phyloP scores from a whole-genome alignment of 1,139 yeast species.

The Spencermartinsiella ligniputridi region DNA sequence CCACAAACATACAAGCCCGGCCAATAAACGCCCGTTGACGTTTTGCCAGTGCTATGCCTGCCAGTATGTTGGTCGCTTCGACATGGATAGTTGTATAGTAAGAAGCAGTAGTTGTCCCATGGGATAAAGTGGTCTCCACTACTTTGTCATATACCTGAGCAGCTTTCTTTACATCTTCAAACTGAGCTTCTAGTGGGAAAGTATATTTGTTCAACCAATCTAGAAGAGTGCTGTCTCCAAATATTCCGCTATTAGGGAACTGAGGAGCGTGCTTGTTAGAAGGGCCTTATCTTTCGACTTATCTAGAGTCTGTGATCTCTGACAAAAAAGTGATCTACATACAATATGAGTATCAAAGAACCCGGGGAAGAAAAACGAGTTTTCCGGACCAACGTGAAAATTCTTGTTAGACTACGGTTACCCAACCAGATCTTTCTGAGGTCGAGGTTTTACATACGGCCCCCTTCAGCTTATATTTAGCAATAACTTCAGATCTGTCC shows the following conservation, averaged over 20 bases:
- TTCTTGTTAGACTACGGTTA: neutral
- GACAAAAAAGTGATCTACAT: slow-evolving; percentile 4
- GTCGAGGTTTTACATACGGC: slow-evolving; percentile 8
- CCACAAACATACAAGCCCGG: slow-evolving; percentile 81
- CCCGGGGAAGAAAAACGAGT: slow-evolving; percentile 77
- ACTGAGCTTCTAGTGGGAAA: slow-evolving; percentile 74
- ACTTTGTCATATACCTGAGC: slow-evolving; percentile 57
- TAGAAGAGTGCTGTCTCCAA: slow-evolving; percentile 76
- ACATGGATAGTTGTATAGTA: slow-evolving; percentile 87
- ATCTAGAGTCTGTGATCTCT: too few relatives aligned
- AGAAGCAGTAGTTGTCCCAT: slow-evolving; percentile 90
- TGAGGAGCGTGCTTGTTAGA: slow-evolving; percentile 72
- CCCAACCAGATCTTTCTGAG: neutral
- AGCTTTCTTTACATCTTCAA: slow-evolving; percentile 52
- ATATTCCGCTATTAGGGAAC: slow-evolving; percentile 89
- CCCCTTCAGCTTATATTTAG: slow-evolving; percentile 18
- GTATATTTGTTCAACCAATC: slow-evolving; percentile 89
- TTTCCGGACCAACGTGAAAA: neutral
- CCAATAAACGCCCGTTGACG: slow-evolving; percentile 94
- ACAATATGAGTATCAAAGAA: slow-evolving; percentile 85
- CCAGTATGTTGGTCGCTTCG: slow-evolving; percentile 68
- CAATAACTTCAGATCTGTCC: slow-evolving; percentile 17
- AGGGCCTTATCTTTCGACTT: neutral
- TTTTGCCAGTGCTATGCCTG: slow-evolving; percentile 56
- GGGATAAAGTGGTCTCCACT: slow-evolving; percentile 57